phyloP scores from a whole-genome alignment of 2,329 filamentous ascomycete genomes.

The Fusarium lateritium region DNA sequence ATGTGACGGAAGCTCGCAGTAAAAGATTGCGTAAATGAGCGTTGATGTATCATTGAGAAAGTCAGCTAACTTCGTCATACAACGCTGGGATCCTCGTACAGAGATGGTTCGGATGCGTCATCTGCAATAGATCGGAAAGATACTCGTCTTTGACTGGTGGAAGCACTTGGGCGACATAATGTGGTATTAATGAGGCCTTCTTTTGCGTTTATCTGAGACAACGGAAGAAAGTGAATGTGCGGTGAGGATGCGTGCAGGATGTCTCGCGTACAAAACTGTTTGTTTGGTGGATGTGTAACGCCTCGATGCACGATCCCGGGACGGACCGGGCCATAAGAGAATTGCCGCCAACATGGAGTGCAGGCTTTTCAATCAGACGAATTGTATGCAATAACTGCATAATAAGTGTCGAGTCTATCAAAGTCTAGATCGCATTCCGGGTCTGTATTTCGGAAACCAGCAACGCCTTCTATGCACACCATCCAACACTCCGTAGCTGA shows the following conservation, averaged over 20 bases:
- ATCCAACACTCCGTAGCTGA: not conserved
- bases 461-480: not conserved
- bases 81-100: not conserved
- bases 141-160: no score
- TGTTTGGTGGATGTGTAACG: accelerated
- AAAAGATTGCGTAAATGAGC: not conserved
- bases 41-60: accelerated
- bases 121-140: not conserved
- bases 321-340: not conserved
- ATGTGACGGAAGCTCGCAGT: no score
- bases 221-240: not conserved
- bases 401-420: not conserved
- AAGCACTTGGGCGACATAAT: no score
- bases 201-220: not conserved
- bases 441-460: no score
- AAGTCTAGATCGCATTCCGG: not conserved
- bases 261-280: not conserved
- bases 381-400: not conserved
- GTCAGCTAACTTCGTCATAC: accelerated
- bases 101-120: accelerated
- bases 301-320: not conserved
- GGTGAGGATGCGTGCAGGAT: not conserved
- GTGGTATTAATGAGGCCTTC: no score
- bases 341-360: no score
- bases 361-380: accelerated